Evolutionary conservation across 2,329 filamentous ascomycete genomes (phyloP).

Genomic region (Beauveria varroae): DNA sequence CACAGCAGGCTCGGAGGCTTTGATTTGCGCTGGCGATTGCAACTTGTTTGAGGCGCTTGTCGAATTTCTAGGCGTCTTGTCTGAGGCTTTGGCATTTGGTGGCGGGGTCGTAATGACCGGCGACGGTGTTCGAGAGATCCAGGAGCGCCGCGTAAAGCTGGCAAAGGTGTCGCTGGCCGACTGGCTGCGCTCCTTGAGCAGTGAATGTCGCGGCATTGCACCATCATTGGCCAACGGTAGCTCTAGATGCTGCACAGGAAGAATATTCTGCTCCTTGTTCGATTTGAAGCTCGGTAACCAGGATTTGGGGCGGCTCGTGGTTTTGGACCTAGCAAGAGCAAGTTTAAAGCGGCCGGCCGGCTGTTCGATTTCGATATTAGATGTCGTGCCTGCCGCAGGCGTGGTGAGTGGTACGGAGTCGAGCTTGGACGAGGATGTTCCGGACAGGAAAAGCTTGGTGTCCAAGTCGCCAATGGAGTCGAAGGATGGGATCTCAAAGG

Average conservation of each 20-base stretch:
- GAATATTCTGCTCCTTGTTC: slow-evolving; percentile 19
- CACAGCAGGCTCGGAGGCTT: neutral
- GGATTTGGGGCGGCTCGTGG: slow-evolving; percentile 42
- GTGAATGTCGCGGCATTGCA: slow-evolving; percentile 16
- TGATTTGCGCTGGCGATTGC: slow-evolving; percentile 13
- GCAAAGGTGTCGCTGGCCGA: slow-evolving; percentile 40
- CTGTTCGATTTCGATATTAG: slow-evolving; percentile 30
- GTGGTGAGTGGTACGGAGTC: neutral
- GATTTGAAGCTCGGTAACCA: slow-evolving; percentile 45
- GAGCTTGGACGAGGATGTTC: slow-evolving; percentile 4
- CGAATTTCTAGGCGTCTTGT: slow-evolving; percentile 19
- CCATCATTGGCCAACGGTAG: slow-evolving; percentile 20
- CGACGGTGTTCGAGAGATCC: slow-evolving; percentile 45
- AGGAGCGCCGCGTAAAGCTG: slow-evolving; percentile 43
- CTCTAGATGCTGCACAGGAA: slow-evolving; percentile 19
- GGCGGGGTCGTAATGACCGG: slow-evolving; percentile 28
- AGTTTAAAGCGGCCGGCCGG: slow-evolving; percentile 15
- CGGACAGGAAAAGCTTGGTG: slow-evolving; percentile 34
- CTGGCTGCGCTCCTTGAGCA: slow-evolving; percentile 27
- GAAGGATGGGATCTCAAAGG: slow-evolving; percentile 47
- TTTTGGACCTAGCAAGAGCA: slow-evolving; percentile 12
- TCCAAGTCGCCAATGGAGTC: slow-evolving; percentile 43
- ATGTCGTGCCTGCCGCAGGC: slow-evolving; percentile 3
- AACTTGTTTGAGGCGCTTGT: slow-evolving; percentile 20
- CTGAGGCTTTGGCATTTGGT: slow-evolving; percentile 17